Percentiles rank a stretch among this genome's conserved stretches.
phyloP scores from a whole-genome alignment of 371 early-diverging fungal species.

The Mortierella polycephala region DNA sequence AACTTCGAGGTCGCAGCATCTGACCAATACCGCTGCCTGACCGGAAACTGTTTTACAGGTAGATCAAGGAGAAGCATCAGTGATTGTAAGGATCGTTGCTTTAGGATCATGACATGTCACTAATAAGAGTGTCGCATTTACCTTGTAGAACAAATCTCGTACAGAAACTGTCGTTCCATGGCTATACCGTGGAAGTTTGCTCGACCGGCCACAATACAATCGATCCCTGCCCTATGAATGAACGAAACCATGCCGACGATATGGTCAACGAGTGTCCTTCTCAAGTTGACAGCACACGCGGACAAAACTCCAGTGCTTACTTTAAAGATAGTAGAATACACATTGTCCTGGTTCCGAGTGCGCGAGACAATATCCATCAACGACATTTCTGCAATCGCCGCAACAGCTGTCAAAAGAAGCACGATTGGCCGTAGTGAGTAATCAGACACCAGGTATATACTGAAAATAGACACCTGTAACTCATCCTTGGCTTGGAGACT shows the following conservation, averaged over 20 bases:
- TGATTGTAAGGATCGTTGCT: no score
- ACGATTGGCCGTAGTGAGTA: background rate
- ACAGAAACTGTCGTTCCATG: constrained; percentile 72
- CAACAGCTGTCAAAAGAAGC: constrained; percentile 57
- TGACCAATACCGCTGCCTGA: constrained; percentile 34
- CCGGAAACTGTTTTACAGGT: constrained; percentile 13
- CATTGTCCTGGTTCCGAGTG: constrained; percentile 44
- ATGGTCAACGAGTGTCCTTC: background rate
- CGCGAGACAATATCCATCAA: constrained; percentile 69
- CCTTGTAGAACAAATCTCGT: constrained; percentile 78
- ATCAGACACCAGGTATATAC: background rate
- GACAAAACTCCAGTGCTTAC: constrained; percentile 1
- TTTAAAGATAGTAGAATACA: constrained; percentile 62
- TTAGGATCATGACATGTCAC: background rate
- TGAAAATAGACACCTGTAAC: background rate
- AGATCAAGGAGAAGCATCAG: constrained; percentile 3
- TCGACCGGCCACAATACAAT: constrained; percentile 52
- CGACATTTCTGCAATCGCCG: constrained; percentile 66
- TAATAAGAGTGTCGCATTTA: constrained; percentile 22
- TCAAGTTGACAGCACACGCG: no score
- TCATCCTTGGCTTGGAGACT: background rate
- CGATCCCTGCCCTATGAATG: constrained; percentile 60
- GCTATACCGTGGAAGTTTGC: constrained; percentile 48
- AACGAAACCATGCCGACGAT: background rate
- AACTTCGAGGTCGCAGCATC: constrained; percentile 24